Evolutionary conservation across 768 basidiomycete genomes (phyloP).

Genomic region (Hemileccinum rubropunctum): DNA sequence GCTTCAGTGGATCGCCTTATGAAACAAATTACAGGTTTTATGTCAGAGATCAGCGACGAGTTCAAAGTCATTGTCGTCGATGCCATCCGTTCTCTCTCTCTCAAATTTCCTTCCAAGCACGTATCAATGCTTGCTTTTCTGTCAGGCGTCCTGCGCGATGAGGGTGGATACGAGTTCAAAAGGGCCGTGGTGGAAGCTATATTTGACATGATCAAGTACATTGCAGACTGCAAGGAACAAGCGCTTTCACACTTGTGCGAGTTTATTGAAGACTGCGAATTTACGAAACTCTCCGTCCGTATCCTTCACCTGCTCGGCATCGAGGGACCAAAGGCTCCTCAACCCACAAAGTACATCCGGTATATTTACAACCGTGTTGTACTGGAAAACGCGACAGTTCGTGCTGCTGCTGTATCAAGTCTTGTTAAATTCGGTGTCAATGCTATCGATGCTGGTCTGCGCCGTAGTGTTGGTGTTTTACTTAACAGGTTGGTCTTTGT

Average conservation of each 20-base stretch:
- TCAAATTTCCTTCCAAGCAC: conserved; percentile 98
- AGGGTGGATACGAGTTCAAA: conserved; percentile 99
- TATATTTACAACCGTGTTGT: conserved; percentile 99
- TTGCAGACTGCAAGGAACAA: conserved; percentile 93
- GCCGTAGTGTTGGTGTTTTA: conserved; percentile 84
- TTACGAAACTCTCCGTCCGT: conserved; percentile 96
- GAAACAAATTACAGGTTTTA: conserved; percentile 98
- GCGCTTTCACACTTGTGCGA: conserved; percentile 98
- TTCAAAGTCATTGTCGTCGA: conserved; percentile 99
- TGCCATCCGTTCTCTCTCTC: conserved; percentile 94
- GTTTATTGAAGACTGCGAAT: conserved; percentile 99
- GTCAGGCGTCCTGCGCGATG: conserved; percentile 93
- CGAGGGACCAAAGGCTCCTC: conserved; percentile 94
- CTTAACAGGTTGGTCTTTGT: conserved; percentile 62
- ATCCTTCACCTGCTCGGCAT: conserved; percentile 93
- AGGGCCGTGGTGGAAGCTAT: conserved; percentile 98
- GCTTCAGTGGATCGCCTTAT: conserved; percentile 98
- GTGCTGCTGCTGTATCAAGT: conserved; percentile 93
- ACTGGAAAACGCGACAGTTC: conserved; percentile 94
- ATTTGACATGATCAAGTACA: conserved; percentile 99
- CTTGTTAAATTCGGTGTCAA: conserved; percentile 97
- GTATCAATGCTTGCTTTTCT: conserved; percentile 97
- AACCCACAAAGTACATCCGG: conserved; percentile 97
- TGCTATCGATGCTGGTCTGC: conserved; percentile 70
- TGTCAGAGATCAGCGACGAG: conserved; percentile 99